These are phyloP conservation scores for Borealophlyctis nickersoniae DNA, from an alignment of 192 early-diverging fungal genomes.

Conservation along the genomic window DNA sequence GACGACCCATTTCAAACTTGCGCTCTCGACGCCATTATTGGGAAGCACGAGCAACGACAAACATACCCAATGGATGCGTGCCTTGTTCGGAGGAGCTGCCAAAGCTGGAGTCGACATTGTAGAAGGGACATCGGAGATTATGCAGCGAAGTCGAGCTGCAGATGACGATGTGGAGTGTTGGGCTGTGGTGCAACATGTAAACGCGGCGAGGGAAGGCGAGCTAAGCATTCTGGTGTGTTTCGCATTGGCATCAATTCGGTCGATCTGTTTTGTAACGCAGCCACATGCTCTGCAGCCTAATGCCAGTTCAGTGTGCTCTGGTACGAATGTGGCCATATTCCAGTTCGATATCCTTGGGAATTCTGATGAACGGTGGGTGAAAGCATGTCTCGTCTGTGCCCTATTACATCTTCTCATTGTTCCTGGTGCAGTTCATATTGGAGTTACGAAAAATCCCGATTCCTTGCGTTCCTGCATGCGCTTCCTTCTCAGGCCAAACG, in stretches of 20 bases:
- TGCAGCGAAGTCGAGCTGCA: not conserved
- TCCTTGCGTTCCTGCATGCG: not conserved
- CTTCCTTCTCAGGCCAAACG: not conserved
- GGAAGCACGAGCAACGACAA: not conserved
- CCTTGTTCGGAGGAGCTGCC: conserved; percentile 6
- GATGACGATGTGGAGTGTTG: not conserved
- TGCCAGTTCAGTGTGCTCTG: conserved; percentile 6
- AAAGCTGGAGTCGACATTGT: conserved; percentile 1
- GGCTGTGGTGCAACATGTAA: conserved; percentile 12
- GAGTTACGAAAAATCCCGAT: not conserved
- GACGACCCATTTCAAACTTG: not conserved
- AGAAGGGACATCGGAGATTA: not conserved
- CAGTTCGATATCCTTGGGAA: conserved; percentile 23
- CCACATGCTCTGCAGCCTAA: conserved; percentile 9
- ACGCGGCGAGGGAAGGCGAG: not conserved
- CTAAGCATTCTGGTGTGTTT: not conserved
- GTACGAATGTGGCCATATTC: conserved; percentile 28
- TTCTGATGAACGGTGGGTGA: conserved; percentile 11
- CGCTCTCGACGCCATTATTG: not conserved
- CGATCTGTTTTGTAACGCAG: not conserved
- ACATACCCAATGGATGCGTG: not conserved
- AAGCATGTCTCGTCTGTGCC: conserved; percentile 14
- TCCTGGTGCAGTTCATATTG: too few species aligned
- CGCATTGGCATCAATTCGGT: too few species aligned
- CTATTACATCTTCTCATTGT: not conserved